A percentile compares a stretch with the other conserved stretches of the same genome.
Conservation (phyloP, 176 grass and related monocot genomes). For the Aegilops bicornis region DNA sequence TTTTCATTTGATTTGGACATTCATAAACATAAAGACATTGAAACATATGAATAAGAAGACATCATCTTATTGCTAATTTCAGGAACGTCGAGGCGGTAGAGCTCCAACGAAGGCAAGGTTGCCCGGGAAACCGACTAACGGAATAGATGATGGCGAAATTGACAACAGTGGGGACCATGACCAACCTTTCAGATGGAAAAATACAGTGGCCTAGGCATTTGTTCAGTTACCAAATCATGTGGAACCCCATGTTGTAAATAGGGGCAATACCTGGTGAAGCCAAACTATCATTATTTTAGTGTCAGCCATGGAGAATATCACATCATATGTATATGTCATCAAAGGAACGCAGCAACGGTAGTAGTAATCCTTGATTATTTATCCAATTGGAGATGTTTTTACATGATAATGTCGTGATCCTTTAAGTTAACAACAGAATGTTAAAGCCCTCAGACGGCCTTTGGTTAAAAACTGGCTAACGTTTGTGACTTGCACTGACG, state of each 20-base stretch:
- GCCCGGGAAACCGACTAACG: conserved; percentile 20
- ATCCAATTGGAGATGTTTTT: conserved; percentile 11
- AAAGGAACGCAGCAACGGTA: background rate
- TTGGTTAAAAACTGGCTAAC: background rate
- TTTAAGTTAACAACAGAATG: background rate
- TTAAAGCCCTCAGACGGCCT: background rate
- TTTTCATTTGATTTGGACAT: conserved; percentile 10
- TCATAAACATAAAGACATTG: background rate
- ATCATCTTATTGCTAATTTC: background rate
- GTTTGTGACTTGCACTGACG: background rate
- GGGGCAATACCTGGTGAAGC: background rate
- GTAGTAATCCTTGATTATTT: conserved; percentile 31
- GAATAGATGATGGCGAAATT: conserved; percentile 14
- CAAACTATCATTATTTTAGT: conserved; percentile 1
- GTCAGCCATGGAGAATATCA: background rate
- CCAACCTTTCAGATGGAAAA: conserved; percentile 66
- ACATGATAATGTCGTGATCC: background rate
- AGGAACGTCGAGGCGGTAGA: conserved; percentile 66
- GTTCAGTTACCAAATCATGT: background rate
- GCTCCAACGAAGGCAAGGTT: conserved; percentile 52
- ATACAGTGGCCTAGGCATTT: conserved; percentile 26
- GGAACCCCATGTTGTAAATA: conserved; percentile 24
- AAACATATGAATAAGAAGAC: background rate
- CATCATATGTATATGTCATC: conserved; percentile 31
- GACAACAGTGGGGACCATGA: conserved; percentile 23